A percentile compares a stretch with the other conserved stretches of the same genome.
Evolutionary conservation across 2,329 filamentous ascomycete species (phyloP).

Genomic region (Nectriaceae sp.): DNA sequence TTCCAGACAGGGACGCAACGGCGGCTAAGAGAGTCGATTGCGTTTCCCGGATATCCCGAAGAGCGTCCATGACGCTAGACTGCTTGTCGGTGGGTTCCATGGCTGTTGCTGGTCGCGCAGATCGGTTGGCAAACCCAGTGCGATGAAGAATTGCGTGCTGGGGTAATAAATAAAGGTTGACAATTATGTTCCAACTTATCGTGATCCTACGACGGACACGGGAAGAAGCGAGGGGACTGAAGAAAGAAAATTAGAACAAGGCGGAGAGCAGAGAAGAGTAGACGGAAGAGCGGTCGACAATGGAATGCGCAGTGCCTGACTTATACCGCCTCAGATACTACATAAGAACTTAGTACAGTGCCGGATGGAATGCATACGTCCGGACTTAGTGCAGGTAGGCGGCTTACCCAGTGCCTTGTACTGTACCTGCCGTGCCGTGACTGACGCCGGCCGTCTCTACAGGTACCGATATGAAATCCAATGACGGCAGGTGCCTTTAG

Average conservation of each 20-base stretch:
- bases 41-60: conserved; percentile 44
- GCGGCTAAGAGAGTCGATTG: conserved; percentile 44
- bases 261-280: conserved; percentile 1
- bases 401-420: no score
- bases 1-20: conserved; percentile 41
- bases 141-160: conserved; percentile 2
- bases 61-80: conserved; percentile 26
- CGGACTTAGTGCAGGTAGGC: no score
- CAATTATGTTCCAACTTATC: neutral
- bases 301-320: neutral
- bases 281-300: conserved; percentile 17
- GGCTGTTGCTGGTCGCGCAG: neutral
- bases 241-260: conserved; percentile 2
- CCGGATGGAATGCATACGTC: neutral
- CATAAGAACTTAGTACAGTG: neutral
- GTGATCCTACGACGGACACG: neutral
- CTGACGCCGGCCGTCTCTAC: neutral
- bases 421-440: neutral
- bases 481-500: neutral
- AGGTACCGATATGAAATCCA: neutral
- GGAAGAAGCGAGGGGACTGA: conserved; percentile 6
- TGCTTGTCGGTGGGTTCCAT: conserved; percentile 28
- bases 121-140: neutral
- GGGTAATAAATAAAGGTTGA: neutral
- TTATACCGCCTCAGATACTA: neutral